These are phyloP conservation scores for Malassezia restricta DNA, from an alignment of 1,284 basidiomycete species.

Conservation along the genomic window DNA sequence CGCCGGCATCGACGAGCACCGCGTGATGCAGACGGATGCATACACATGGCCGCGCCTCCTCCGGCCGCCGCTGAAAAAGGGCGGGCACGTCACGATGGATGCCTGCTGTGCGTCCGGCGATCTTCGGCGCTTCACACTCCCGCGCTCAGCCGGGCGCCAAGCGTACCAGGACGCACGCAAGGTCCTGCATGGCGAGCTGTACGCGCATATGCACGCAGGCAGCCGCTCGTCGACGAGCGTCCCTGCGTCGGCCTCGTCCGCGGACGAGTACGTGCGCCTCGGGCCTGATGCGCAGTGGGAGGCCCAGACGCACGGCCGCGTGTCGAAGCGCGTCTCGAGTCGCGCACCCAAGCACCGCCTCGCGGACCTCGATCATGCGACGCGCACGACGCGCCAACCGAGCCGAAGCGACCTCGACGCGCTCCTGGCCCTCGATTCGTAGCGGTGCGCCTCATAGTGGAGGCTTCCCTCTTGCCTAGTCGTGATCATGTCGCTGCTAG, in stretches of 20 bases:
- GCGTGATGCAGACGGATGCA: conserved; percentile 27
- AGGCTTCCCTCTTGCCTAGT: no score
- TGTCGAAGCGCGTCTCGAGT: background rate
- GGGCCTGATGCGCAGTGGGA: conserved; percentile 9
- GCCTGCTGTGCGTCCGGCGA: conserved; percentile 71
- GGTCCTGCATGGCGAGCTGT: conserved; percentile 81
- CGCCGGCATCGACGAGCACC: conserved; percentile 8
- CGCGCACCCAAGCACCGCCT: conserved; percentile 7
- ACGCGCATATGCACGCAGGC: conserved; percentile 58
- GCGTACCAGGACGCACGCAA: conserved; percentile 90
- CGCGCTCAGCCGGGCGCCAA: conserved; percentile 85
- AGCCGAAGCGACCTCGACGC: conserved; percentile 10
- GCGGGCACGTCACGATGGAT: conserved; percentile 85
- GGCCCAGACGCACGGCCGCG: background rate
- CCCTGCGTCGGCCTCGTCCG: background rate
- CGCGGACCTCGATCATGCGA: background rate
- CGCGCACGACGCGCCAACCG: conserved; percentile 9
- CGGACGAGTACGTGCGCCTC: background rate
- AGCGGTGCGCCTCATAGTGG: no score
- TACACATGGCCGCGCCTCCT: conserved; percentile 72
- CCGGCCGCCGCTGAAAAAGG: conserved; percentile 76
- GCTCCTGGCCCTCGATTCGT: background rate
- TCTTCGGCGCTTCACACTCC: conserved; percentile 77
- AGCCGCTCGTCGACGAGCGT: background rate
- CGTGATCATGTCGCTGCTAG: no score